Evolutionary conservation across 345 rosid genomes (phyloP).

Genomic region (Toxicodendron radicans): DNA sequence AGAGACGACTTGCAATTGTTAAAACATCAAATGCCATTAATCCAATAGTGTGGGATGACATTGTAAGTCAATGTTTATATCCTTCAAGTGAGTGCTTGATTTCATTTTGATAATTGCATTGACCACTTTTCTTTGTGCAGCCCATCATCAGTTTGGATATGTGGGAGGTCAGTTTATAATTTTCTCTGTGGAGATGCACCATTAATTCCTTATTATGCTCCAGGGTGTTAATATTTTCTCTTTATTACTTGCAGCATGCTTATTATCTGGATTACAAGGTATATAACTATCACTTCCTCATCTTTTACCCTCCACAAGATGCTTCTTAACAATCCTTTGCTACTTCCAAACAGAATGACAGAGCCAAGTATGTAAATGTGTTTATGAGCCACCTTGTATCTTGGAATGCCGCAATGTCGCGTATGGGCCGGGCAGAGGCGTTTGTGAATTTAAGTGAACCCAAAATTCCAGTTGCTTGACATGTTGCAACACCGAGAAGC

Average conservation of each 20-base stretch:
- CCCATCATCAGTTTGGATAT: conserved; percentile 84
- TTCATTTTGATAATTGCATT: conserved; percentile 13
- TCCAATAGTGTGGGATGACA: conserved; percentile 85
- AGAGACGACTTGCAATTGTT: conserved; percentile 63
- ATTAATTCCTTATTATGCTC: neutral
- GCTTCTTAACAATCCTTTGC: conserved; percentile 1
- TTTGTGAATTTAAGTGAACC: conserved; percentile 90
- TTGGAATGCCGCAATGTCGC: conserved; percentile 70
- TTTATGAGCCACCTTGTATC: conserved; percentile 87
- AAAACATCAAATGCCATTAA: conserved; percentile 74
- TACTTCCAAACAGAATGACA: conserved; percentile 60
- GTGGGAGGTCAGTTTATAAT: conserved; percentile 72
- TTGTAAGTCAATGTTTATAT: conserved; percentile 46
- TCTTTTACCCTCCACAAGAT: neutral
- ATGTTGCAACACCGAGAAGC: neutral
- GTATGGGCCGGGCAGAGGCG: conserved; percentile 88
- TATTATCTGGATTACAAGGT: conserved; percentile 95
- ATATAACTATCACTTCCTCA: conserved; percentile 4
- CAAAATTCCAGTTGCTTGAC: conserved; percentile 73
- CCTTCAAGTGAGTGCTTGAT: neutral
- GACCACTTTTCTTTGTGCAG: conserved; percentile 52
- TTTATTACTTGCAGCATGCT: conserved; percentile 68
- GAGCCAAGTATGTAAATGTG: conserved; percentile 57
- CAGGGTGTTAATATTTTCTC: neutral
- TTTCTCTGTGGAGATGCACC: neutral